Evolutionary conservation across 2,329 filamentous ascomycete species (phyloP).

Genomic region (Microcyclospora pomicola): DNA sequence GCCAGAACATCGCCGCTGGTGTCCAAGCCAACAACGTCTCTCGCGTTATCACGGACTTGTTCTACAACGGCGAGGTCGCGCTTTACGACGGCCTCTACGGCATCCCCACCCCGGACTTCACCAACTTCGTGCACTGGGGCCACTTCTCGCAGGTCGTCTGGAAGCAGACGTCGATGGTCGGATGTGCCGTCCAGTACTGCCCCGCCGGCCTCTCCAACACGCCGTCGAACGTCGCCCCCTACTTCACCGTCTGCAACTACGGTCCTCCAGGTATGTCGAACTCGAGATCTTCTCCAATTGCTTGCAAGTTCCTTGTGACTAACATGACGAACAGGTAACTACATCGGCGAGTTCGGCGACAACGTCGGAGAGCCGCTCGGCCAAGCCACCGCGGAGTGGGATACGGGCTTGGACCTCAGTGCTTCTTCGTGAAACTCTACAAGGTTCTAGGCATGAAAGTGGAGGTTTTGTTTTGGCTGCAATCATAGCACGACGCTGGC

Average conservation of each 20-base stretch:
- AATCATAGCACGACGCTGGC: too few relatives aligned
- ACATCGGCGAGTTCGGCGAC: conserved; percentile 36
- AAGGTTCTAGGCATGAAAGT: too few relatives aligned
- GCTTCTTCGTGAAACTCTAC: too few relatives aligned
- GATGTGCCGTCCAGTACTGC: conserved; percentile 49
- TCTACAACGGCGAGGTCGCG: conserved; percentile 72
- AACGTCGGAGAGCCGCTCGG: conserved; percentile 37
- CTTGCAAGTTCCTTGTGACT: neutral
- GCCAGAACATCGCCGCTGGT: conserved; percentile 80
- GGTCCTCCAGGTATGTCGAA: conserved; percentile 52
- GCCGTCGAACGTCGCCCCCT: conserved; percentile 33
- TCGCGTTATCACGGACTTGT: conserved; percentile 61
- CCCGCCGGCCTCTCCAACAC: conserved; percentile 36
- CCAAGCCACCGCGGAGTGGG: conserved; percentile 23
- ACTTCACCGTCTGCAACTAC: conserved; percentile 87
- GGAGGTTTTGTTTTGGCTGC: too few relatives aligned
- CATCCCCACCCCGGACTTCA: conserved; percentile 43
- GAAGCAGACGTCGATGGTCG: conserved; percentile 48
- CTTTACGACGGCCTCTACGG: conserved; percentile 46
- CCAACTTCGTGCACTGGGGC: conserved; percentile 52
- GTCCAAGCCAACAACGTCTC: conserved; percentile 43
- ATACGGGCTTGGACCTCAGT: conserved; percentile 6
- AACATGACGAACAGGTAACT: conserved; percentile 35
- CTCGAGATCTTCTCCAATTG: too few relatives aligned
- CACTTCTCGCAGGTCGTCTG: conserved; percentile 68